phyloP scores from a whole-genome alignment of 2,329 filamentous ascomycete genomes.

The Sclerotiophoma versabilis region DNA sequence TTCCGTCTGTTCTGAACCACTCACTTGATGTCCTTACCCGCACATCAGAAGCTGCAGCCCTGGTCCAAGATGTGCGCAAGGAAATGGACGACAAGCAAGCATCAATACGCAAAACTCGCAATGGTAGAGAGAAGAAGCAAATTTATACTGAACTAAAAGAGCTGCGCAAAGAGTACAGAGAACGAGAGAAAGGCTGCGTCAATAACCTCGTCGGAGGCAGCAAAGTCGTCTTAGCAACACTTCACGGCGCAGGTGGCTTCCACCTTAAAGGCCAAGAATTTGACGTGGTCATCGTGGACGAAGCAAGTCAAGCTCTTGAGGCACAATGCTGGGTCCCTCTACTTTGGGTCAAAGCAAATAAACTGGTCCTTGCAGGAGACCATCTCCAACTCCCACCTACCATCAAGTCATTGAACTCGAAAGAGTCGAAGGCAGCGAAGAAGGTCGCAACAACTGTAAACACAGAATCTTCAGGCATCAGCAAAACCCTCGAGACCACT shows the following conservation, averaged over 20 bases:
- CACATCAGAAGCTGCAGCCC: constrained; percentile 85
- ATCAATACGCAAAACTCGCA: constrained; percentile 85
- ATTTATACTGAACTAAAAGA: constrained; percentile 88
- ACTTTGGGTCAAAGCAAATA: constrained; percentile 71
- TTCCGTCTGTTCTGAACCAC: constrained; percentile 87
- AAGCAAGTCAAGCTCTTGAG: constrained; percentile 93
- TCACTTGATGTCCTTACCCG: constrained; percentile 90
- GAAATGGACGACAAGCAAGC: constrained; percentile 95
- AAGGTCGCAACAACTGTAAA: constrained; percentile 39
- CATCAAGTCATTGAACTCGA: constrained; percentile 75
- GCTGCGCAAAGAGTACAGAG: constrained; percentile 84
- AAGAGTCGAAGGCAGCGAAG: constrained; percentile 45
- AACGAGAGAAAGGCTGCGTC: constrained; percentile 83
- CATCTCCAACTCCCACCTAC: constrained; percentile 94
- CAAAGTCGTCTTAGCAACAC: constrained; percentile 87
- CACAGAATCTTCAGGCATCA: constrained; percentile 46
- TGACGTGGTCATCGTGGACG: constrained; percentile 94
- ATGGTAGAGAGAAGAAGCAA: constrained; percentile 76
- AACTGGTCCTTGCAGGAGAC: constrained; percentile 90
- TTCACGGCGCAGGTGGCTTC: constrained; percentile 88
- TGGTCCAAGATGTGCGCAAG: constrained; percentile 86
- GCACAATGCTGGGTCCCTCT: constrained; percentile 97
- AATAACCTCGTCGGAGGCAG: constrained; percentile 75
- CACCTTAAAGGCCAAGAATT: constrained; percentile 83
- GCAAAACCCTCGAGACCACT: constrained; percentile 79